Base-by-base conservation (phyloP, 768 basidiomycete genomes). In the Serendipita indica region DNA sequence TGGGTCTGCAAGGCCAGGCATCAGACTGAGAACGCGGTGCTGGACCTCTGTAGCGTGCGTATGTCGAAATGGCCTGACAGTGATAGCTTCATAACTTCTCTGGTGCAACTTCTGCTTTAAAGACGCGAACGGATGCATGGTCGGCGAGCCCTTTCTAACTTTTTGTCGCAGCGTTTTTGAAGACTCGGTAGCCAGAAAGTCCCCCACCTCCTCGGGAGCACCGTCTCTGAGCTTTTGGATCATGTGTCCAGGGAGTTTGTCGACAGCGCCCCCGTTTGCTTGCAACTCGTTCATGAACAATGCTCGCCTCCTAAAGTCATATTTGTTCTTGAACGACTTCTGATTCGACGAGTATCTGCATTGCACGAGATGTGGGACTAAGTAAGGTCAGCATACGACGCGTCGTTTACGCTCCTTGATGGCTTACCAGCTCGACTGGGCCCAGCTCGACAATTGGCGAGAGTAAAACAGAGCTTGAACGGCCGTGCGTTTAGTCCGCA, bases 21-120 rank as follows among this genome's bases (percentile, higher is more conserved):
- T 77, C 57, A 88, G 75, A 6, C 78, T 76, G 2, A 90, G 72
- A 4, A 98, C 89, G 57, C 81, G 77, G 6, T 80, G 78, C 68
- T 96, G 93, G 2, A 97, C 92, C 3, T 80, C 67, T 0, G 86
- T 82, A 89, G 94, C 89, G 49, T 74, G 72, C 4, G 68, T 74
- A 60, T 88, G 77, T 18, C 76, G 72, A 75, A 90, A 85, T 0
- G 89, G 88, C 20, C 68, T 70, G 35, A 70, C 65, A 2, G 77
- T 81, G 45, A 91, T 73, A 10, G 88, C 84, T 57, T 75, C 73
- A 20, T 85, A 69, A 0, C 72, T 72, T 25, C 72, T 66, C 28
- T 68, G 64, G 56, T 65, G 60, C 58, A 76, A 64, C 33, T 64
- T 61, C 6, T 67, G 67, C 61, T 69, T 65, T 12, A 76, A 60